Base-by-base conservation (phyloP, 345 rosid genomes). In the Populus tremula region DNA sequence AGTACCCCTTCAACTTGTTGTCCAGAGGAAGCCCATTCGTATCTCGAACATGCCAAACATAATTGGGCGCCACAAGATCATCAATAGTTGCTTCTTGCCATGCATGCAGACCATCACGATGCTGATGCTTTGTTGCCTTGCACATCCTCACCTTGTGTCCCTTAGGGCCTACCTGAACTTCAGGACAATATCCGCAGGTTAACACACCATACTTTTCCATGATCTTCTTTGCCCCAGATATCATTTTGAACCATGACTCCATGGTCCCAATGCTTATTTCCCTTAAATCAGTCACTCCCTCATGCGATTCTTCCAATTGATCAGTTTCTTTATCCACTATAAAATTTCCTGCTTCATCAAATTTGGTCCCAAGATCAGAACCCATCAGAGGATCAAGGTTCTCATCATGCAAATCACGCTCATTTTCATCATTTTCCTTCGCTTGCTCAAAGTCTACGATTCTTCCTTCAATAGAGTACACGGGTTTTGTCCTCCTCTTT, bases 151-250 rank as follows among this genome's bases (percentile, higher is more conserved):
- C 94, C 81, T 91, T 94, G 80, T 90, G 98, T 70, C 97, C 98
- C 87, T 87, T 91, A 5, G 97, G 97, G 72, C 98, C 95, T 12
- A 94, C 98, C 84, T 94, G 98, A 81, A 93, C 90, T 90, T 91
- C 91, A 27, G 93, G 89, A 77, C 97, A 91, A 54, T 89, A 91
- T 41, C 95, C 97, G 61, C 94, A 94, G 4, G 94, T 91, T 88
- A 92, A 87, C 79, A 90, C 97, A 45, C 69, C 84, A 79, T 91
- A 91, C 75, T 83, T 85, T 74, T 85, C 90, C 96, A 90, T 87
- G 64, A 93, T 82, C 79, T 81, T 83, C 78, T 76, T 87, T 10
- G 84, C 89, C 49, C 97, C 97, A 62, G 87, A 82, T 38, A 90
- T 76, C 96, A 91, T 90, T 56, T 88, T 88, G 68, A 89, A 85